Percentiles rank a stretch among this genome's conserved stretches.
Evolutionary conservation across 2,329 filamentous ascomycete genomes (phyloP).

Genomic region (Neopestalotiopsis clavispora): DNA sequence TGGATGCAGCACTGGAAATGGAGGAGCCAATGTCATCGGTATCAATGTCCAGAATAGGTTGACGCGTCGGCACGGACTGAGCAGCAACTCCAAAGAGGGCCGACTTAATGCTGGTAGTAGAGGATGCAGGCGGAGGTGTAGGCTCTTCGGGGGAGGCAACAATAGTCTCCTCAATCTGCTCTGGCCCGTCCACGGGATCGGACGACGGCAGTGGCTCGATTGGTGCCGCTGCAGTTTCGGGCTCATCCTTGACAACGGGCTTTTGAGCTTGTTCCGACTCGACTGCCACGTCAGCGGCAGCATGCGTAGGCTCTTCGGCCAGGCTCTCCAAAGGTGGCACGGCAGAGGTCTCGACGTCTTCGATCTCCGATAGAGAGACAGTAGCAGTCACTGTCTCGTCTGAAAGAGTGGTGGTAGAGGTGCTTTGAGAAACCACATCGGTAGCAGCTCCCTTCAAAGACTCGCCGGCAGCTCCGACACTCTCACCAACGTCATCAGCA

Average conservation of each 20-base stretch:
- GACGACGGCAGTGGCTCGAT: constrained; percentile 27
- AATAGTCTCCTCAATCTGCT: constrained; percentile 41
- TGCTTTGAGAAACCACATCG: constrained; percentile 27
- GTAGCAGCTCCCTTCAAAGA: constrained; percentile 37
- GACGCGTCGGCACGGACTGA: constrained; percentile 51
- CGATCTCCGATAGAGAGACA: constrained; percentile 25
- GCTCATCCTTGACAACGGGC: neutral
- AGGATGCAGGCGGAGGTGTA: constrained; percentile 26
- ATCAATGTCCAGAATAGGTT: constrained; percentile 50
- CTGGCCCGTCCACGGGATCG: constrained; percentile 28
- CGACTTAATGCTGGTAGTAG: constrained; percentile 44
- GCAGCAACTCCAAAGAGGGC: constrained; percentile 57
- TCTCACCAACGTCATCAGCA: constrained; percentile 11
- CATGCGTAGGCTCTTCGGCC: constrained; percentile 26
- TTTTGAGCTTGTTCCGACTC: neutral
- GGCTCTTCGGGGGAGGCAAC: constrained; percentile 33
- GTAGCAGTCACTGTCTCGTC: constrained; percentile 36
- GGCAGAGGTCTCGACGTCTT: constrained; percentile 29
- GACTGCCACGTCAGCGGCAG: constrained; percentile 16
- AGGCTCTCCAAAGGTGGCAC: constrained; percentile 28
- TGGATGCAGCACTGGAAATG: constrained; percentile 39
- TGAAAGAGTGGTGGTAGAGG: constrained; percentile 25
- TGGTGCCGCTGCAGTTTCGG: constrained; percentile 32
- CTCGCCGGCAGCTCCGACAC: constrained; percentile 21
- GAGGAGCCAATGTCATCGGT: constrained; percentile 46